Percentiles rank a stretch among this genome's conserved stretches.
These are phyloP conservation scores for Panicum virgatum DNA, from an alignment of 202 grass and related monocot species.

Conservation along the genomic window DNA sequence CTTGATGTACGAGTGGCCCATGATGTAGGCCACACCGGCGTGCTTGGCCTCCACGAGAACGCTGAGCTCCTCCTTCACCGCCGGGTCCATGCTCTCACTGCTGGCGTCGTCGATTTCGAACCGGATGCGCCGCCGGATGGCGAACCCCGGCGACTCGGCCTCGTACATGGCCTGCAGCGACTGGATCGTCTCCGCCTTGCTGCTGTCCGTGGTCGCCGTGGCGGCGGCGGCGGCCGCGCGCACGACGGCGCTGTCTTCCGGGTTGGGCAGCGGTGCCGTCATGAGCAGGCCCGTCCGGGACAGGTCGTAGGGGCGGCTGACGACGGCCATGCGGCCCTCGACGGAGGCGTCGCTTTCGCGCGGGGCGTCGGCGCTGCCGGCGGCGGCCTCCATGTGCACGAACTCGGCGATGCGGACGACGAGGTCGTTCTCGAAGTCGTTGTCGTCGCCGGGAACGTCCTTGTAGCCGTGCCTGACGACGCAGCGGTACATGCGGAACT, in stretches of 20 bases:
- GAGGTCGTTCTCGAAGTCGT: constrained; percentile 78
- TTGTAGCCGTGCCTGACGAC: constrained; percentile 80
- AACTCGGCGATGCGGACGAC: constrained; percentile 80
- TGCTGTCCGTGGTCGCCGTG: background rate
- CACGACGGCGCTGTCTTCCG: constrained; percentile 32
- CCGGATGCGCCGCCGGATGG: constrained; percentile 35
- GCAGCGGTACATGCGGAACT: constrained; percentile 75
- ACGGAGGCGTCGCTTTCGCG: constrained; percentile 29
- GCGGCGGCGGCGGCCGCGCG: constrained; percentile 20
- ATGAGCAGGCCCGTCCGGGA: constrained; percentile 38
- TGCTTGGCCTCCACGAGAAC: constrained; percentile 56
- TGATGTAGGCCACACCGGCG: constrained; percentile 71
- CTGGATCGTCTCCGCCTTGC: constrained; percentile 50
- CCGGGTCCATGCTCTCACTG: constrained; percentile 29
- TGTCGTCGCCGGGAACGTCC: constrained; percentile 61
- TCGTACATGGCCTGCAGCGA: constrained; percentile 66
- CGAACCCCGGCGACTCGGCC: constrained; percentile 47
- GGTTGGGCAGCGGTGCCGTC: constrained; percentile 1
- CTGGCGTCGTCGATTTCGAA: constrained; percentile 51
- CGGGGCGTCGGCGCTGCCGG: background rate
- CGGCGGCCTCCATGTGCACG: constrained; percentile 64
- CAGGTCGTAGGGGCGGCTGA: constrained; percentile 40
- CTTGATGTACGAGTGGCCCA: constrained; percentile 75
- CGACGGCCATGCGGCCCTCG: constrained; percentile 68
- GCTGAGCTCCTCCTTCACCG: constrained; percentile 44